A percentile compares a stretch with the other conserved stretches of the same genome.
Evolutionary conservation across 2,329 filamentous ascomycete species (phyloP).

Genomic region (Penicillium sclerotigenum): DNA sequence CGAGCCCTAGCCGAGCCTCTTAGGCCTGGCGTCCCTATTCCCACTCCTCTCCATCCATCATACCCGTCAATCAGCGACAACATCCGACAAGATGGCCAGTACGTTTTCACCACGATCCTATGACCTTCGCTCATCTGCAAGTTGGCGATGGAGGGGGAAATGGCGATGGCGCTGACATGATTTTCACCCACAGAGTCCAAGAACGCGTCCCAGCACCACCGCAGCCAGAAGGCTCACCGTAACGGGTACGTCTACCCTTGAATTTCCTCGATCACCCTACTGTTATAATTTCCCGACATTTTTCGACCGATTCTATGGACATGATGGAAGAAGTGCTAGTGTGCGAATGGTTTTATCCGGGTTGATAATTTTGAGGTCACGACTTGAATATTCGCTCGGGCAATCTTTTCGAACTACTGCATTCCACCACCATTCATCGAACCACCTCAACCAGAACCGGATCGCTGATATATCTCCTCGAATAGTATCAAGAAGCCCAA

Average conservation of each 20-base stretch:
- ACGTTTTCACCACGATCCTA: slow-evolving; percentile 26
- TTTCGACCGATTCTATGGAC: background rate
- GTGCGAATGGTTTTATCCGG: background rate
- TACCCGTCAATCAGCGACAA: slow-evolving; percentile 41
- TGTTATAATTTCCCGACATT: background rate
- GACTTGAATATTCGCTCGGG: slow-evolving; percentile 3
- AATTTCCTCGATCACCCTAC: slow-evolving; percentile 5
- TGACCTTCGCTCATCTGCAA: background rate
- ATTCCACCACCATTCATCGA: background rate
- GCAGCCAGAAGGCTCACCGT: slow-evolving; percentile 96
- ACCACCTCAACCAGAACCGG: slow-evolving; percentile 3
- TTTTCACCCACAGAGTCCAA: slow-evolving; percentile 73
- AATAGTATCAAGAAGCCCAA: slow-evolving; percentile 99
- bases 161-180: slow-evolving; percentile 27
- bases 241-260: slow-evolving; percentile 73
- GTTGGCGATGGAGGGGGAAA: slow-evolving; percentile 1
- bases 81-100: slow-evolving; percentile 49
- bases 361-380: background rate
- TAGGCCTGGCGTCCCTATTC: slow-evolving; percentile 32
- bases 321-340: background rate
- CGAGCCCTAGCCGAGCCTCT: slow-evolving; percentile 37
- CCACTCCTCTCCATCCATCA: slow-evolving; percentile 34
- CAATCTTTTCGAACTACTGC: slow-evolving; percentile 1
- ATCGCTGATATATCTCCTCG: slow-evolving; percentile 24
- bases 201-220: slow-evolving; percentile 99